Conservation (phyloP, 1,284 basidiomycete species). For the Malassezia globosa region DNA sequence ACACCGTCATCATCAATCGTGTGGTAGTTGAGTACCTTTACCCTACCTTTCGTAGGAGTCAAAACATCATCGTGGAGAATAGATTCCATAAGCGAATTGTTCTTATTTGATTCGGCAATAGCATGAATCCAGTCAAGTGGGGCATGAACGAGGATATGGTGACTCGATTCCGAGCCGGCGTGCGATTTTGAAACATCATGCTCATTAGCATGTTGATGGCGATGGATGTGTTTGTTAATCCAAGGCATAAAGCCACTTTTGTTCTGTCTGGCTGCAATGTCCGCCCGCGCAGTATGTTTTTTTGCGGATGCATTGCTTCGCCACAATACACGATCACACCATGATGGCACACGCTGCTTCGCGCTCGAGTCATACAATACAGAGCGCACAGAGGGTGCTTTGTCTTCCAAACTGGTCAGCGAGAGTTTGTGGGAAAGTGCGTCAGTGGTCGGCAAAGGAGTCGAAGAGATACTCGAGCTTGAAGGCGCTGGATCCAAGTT, state of each 20-base stretch:
- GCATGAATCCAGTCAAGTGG: background rate
- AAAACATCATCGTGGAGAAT: background rate
- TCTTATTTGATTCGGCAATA: background rate
- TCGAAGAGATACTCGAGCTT: no score
- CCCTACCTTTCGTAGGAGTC: background rate
- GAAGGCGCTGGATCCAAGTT: background rate
- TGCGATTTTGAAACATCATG: background rate
- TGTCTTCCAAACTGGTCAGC: background rate
- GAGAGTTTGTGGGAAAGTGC: background rate
- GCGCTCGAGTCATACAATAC: slow-evolving; percentile 50
- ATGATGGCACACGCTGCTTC: slow-evolving; percentile 52
- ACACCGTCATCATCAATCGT: slow-evolving; percentile 61
- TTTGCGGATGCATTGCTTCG: slow-evolving; percentile 24
- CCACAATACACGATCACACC: slow-evolving; percentile 48
- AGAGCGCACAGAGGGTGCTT: background rate
- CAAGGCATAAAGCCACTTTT: background rate
- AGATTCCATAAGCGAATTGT: background rate
- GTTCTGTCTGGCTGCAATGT: background rate
- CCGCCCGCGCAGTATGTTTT: background rate
- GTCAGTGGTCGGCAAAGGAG: background rate
- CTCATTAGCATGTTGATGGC: background rate
- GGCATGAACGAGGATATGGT: background rate
- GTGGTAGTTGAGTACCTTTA: background rate
- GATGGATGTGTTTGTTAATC: background rate
- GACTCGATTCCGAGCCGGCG: background rate